Evolutionary conservation across 2,329 filamentous ascomycete genomes (phyloP), one percentile per base, ranked within the genome.

Genomic region (Aureobasidium subglaciale): DNA sequence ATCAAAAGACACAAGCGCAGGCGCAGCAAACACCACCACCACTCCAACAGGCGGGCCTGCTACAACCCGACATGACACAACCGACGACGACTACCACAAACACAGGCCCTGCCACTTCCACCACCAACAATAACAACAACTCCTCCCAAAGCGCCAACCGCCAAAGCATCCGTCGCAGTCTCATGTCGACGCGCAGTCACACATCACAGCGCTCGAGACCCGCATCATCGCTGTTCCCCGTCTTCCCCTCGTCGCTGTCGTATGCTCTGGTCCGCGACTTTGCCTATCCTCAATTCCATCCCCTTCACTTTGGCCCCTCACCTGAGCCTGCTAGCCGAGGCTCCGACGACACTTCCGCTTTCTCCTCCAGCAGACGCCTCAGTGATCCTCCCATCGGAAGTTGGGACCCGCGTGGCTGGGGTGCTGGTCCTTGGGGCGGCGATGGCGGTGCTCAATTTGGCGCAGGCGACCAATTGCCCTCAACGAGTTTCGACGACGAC

Each of bases 211-310:
- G 50, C 50, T 59, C 58, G 16, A 48, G 58, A 41, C 58, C 57
- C 5, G 42, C 58, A 10, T 59, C 58, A 1, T 49, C 48, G 66
- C 79, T 88, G 60, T 92, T 93, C 66, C 87, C 90, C 15, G 77
- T 87, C 64, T 93, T 90, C 71, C 86, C 90, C 64, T 93, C 90
- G 57, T 95, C 85, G 67, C 81, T 96, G 16, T 73, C 88, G 6
- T 96, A 96, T 70, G 85, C 90, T n/a, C 78, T 89, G 41, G 91
- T 99, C 61, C 87, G 93, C 66, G 93, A 99, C 77, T 99, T 97
- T 73, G 93, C 93, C 63, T 99, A 97, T 69, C 84, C 89, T 29
- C 69, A 81, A 24, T 79, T 80, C 55, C 88, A 97, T 70, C 90
- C 89, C 40, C 79, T 96, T 71, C 93, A 97, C 75, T 96, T 96